Evolutionary conservation across 192 early-diverging fungal species (phyloP), one percentile per base, ranked within the genome.

Genomic region (Dispira simplex): DNA sequence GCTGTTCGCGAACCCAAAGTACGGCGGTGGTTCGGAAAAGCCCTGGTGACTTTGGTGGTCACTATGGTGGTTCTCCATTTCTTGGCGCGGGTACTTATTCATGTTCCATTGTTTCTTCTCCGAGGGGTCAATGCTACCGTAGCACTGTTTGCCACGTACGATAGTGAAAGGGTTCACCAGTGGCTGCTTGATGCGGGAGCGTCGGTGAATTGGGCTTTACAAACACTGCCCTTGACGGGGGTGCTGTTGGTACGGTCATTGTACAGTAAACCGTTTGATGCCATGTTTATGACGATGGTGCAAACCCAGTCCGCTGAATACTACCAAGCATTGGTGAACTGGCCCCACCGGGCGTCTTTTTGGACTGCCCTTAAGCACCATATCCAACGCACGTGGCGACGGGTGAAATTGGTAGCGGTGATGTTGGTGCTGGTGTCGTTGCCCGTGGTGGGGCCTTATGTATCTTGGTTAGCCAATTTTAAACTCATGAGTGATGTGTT

Each of bases 241-340:
- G 53, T 84, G 16, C 46, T 84, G 39, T 79, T 80, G 64, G 67
- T 84, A 65, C 67, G 79, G 21, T 81, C 80, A 51, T 16, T 84
- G n/a, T 82, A 84, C 55, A 75, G 81, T 12, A 68, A 78, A 49
- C 76, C 79, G 44, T 62, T 84, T 32, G 81, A 84, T 64, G 71
- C 75, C 46, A 68, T 84, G 26, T 84, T 84, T 65, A 66, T 84
- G 49, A 64, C 45, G 6, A 64, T 49, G 63, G 62, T n/a, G 6
- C 55, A 3, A 21, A 57, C 9, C 45, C 64, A 28, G 65, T 63
- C 49, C 53, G 64, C 44, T 56, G 56, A 14, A 47, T 62, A 8
- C 64, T 68, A 16, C 69, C 65, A 1, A 65, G 66, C 25, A 68
- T 71, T 20, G 58, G 71, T 43, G 62, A 18, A 60, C 14, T 60